Conservation (phyloP, 208 protist species). For the Pavlovales sp. region DNA sequence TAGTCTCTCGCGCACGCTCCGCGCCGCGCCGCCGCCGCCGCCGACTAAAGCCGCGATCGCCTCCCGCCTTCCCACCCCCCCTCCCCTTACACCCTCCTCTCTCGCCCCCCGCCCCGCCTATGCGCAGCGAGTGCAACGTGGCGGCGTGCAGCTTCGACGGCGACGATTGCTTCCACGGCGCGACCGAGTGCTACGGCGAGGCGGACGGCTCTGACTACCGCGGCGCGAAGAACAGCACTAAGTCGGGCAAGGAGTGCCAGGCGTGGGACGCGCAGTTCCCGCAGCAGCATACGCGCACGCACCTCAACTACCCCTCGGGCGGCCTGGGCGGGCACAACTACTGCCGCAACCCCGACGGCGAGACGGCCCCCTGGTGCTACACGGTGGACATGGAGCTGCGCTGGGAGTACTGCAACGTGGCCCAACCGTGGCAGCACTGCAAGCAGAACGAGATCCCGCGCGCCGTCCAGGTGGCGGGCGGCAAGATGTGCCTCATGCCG, state of each 20-base stretch:
- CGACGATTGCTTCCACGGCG: background rate
- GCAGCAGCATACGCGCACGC: background rate
- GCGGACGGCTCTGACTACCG: background rate
- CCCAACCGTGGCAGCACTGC: background rate
- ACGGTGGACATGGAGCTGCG: background rate
- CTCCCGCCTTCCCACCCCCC: too few relatives aligned
- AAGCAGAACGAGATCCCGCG: conserved; percentile 3
- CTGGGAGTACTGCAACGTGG: conserved; percentile 20
- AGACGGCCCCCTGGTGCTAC: conserved; percentile 2
- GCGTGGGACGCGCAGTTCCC: background rate
- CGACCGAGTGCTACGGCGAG: background rate
- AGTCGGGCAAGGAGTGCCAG: background rate
- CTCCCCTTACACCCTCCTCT: too few relatives aligned
- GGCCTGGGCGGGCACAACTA: conserved; percentile 71
- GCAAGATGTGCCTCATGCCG: background rate
- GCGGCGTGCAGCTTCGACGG: background rate
- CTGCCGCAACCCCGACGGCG: conserved; percentile 59
- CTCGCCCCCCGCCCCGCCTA: too few relatives aligned
- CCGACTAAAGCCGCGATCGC: too few relatives aligned
- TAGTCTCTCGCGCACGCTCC: background rate
- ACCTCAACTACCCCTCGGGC: background rate
- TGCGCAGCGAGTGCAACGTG: background rate
- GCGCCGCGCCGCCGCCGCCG: too few relatives aligned
- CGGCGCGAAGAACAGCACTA: background rate
- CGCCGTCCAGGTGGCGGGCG: background rate